Evolutionary conservation across 2,329 filamentous ascomycete genomes (phyloP).

Genomic region (Ascocoryne sarcoides): DNA sequence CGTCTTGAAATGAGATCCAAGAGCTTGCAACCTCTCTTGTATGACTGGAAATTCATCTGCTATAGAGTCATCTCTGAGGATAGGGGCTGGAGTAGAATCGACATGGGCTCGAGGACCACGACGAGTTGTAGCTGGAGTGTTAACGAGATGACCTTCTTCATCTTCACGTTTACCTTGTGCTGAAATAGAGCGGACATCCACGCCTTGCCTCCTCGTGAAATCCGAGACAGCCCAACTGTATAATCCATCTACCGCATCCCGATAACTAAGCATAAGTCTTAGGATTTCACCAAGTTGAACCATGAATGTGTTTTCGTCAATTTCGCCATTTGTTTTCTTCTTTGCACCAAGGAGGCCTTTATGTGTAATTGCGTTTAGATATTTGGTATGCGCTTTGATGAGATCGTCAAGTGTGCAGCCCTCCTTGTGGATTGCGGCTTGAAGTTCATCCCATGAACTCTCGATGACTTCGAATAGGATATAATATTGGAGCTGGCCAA

Average conservation of each 20-base stretch:
- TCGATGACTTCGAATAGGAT: conserved; percentile 98
- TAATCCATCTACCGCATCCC: conserved; percentile 84
- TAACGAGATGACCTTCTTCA: conserved; percentile 18
- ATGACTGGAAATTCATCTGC: conserved; percentile 64
- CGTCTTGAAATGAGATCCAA: conserved; percentile 68
- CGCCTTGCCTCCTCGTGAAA: conserved; percentile 84
- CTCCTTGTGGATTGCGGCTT: conserved; percentile 72
- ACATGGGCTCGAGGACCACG: conserved; percentile 21
- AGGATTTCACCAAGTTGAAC: conserved; percentile 86
- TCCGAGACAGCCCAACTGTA: conserved; percentile 94
- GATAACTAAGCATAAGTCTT: conserved; percentile 87
- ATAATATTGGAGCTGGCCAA: conserved; percentile 95
- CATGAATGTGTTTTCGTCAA: conserved; percentile 67
- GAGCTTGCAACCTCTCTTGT: conserved; percentile 60
- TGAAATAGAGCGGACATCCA: conserved; percentile 52
- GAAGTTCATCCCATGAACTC: conserved; percentile 85
- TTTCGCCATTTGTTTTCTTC: conserved; percentile 35
- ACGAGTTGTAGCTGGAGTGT: conserved; percentile 24
- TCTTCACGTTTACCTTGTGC: conserved; percentile 32
- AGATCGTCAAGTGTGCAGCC: conserved; percentile 91
- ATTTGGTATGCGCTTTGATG: conserved; percentile 82
- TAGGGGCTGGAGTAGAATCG: conserved; percentile 21
- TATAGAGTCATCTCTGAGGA: conserved; percentile 28
- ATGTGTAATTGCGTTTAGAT: conserved; percentile 88
- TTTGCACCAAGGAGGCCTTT: conserved; percentile 84